Evolutionary conservation across 1,139 yeast genomes (phyloP).

Genomic region (Hyphopichia fennica): DNA sequence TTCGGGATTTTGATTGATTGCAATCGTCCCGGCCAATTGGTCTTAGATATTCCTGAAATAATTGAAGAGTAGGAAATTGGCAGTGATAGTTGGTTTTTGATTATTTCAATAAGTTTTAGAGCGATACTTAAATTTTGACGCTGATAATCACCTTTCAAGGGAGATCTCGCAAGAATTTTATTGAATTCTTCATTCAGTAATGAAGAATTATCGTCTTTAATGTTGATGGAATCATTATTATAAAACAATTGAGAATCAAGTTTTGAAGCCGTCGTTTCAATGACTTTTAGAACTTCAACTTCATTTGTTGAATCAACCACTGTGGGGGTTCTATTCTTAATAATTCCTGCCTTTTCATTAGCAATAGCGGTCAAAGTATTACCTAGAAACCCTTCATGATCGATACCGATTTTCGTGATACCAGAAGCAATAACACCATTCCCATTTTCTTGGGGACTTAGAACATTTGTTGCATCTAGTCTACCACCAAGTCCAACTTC

Average conservation of each 20-base stretch:
- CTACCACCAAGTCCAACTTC: conserved; percentile 94
- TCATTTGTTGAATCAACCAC: conserved; percentile 74
- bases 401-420: conserved; percentile 81
- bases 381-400: conserved; percentile 79
- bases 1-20: conserved; percentile 39
- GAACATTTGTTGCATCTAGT: conserved; percentile 80
- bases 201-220: not conserved
- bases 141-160: conserved; percentile 74
- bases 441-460: conserved; percentile 28
- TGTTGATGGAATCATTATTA: conserved; percentile 12
- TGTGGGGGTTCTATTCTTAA: conserved; percentile 60
- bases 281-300: conserved; percentile 46
- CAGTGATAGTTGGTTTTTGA: conserved; percentile 13
- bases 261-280: conserved; percentile 22
- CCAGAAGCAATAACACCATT: conserved; percentile 62
- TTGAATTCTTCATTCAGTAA: not conserved
- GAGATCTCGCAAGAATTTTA: conserved; percentile 36
- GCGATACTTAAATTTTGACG: conserved; percentile 69
- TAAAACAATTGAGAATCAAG: conserved; percentile 16
- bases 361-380: conserved; percentile 64
- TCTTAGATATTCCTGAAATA: conserved; percentile 48
- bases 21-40: conserved; percentile 65
- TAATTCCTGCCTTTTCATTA: conserved; percentile 78
- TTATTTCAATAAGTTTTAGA: conserved; percentile 49
- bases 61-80: conserved; percentile 33